A percentile compares a stretch with the other conserved stretches of the same genome.
These are phyloP conservation scores for Cladophialophora exuberans DNA, from an alignment of 2,329 filamentous ascomycete species.

Conservation along the genomic window DNA sequence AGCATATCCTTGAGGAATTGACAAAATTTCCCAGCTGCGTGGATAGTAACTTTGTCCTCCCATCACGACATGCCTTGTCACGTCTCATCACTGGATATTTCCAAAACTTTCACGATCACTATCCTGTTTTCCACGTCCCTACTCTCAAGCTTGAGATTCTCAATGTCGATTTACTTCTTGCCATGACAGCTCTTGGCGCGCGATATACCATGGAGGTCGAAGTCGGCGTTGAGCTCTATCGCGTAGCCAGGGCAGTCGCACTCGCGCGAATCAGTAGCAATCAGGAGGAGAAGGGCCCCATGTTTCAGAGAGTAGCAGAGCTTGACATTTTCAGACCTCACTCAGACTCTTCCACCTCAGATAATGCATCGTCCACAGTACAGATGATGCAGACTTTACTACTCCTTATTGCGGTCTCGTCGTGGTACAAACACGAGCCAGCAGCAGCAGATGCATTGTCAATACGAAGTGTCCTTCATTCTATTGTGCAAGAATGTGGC, in stretches of 20 bases:
- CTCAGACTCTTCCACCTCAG: not conserved
- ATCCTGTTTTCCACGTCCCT: constrained; percentile 8
- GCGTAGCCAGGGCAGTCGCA: not conserved
- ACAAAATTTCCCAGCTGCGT: constrained; percentile 18
- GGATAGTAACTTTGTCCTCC: constrained; percentile 18
- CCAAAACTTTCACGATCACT: constrained; percentile 8
- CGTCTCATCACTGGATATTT: constrained; percentile 2
- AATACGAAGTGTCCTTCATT: not conserved
- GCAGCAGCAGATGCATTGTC: constrained; percentile 7
- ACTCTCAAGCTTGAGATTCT: not conserved
- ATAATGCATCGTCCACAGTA: not conserved
- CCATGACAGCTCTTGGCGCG: constrained; percentile 2
- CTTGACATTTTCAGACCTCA: not conserved
- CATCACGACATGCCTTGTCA: not conserved
- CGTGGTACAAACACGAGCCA: constrained; percentile 6
- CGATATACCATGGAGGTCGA: constrained; percentile 3
- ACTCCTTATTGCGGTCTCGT: constrained; percentile 3
- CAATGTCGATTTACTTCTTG: not conserved
- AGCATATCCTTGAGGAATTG: constrained; percentile 28
- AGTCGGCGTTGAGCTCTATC: not conserved
- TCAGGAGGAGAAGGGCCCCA: not conserved
- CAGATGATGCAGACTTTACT: constrained; percentile 12
- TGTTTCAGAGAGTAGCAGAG: not conserved
- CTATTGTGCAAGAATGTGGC: not conserved
- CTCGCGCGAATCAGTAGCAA: not conserved